These are phyloP conservation scores for Gamsiella multidivaricata DNA, from an alignment of 192 early-diverging fungal species.

Conservation along the genomic window DNA sequence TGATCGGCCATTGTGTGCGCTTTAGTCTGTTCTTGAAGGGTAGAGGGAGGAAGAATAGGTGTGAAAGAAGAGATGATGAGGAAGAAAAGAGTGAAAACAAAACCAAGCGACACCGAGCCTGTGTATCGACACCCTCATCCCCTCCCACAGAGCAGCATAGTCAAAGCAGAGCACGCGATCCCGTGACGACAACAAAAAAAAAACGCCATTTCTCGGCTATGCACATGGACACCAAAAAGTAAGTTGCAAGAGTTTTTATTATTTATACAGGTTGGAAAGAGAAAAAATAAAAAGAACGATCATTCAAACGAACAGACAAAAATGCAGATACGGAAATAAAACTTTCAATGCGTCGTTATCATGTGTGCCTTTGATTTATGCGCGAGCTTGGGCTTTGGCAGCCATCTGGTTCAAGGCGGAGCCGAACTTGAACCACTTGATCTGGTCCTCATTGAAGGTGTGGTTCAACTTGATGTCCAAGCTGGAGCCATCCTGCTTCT, in stretches of 20 bases:
- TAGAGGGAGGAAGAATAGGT: background rate
- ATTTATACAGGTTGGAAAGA: slow-evolving; percentile 29
- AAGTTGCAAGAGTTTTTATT: slow-evolving; percentile 14
- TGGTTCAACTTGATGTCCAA: slow-evolving; percentile 92
- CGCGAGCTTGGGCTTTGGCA: slow-evolving; percentile 60
- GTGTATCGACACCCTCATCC: background rate
- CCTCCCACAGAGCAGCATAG: background rate
- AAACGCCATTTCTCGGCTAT: background rate
- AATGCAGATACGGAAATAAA: slow-evolving; percentile 14
- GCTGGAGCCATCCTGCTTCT: slow-evolving; percentile 81
- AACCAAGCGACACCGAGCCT: background rate
- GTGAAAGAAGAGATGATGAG: slow-evolving; percentile 10
- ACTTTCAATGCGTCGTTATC: slow-evolving; percentile 14
- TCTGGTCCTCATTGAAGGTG: slow-evolving; percentile 99
- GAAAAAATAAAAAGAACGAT: slow-evolving; percentile 3
- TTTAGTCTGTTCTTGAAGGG: background rate
- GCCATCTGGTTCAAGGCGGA: slow-evolving; percentile 87
- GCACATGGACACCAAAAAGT: background rate
- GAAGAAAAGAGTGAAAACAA: slow-evolving; percentile 2
- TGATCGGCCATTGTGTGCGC: slow-evolving; percentile 74
- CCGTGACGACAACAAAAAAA: slow-evolving; percentile 6
- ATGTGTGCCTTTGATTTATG: slow-evolving; percentile 27
- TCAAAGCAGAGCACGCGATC: background rate
- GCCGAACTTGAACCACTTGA: slow-evolving; percentile 98
- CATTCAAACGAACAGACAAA: slow-evolving; percentile 15